A percentile compares a stretch with the other conserved stretches of the same genome.
phyloP scores from a whole-genome alignment of 2,329 filamentous ascomycete genomes.

The Celoporthe dispersa region DNA sequence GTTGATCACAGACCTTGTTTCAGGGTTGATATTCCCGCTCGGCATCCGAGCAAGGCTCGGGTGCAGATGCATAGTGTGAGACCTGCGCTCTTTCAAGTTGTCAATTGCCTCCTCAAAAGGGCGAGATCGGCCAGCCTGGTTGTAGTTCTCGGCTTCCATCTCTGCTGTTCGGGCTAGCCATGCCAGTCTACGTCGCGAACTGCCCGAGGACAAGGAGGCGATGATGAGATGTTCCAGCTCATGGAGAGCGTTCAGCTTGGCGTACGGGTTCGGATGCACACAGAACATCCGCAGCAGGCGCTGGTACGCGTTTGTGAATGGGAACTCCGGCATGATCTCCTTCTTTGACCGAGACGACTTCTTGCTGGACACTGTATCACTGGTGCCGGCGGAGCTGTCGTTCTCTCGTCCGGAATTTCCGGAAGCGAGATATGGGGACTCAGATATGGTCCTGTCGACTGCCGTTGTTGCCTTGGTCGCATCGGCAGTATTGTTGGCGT shows the following conservation, averaged over 20 bases:
- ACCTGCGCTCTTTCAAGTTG: constrained; percentile 70
- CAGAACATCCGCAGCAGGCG: constrained; percentile 84
- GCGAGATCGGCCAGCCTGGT: constrained; percentile 43
- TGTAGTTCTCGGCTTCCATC: constrained; percentile 25
- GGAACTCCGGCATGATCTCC: constrained; percentile 62
- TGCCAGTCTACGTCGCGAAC: constrained; percentile 44
- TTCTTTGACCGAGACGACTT: constrained; percentile 37
- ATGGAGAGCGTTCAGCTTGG: constrained; percentile 81
- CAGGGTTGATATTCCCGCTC: constrained; percentile 40
- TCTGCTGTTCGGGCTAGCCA: constrained; percentile 41
- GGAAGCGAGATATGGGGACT: constrained; percentile 31
- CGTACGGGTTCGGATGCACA: constrained; percentile 83
- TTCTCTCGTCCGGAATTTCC: constrained; percentile 35
- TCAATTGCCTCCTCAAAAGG: constrained; percentile 70
- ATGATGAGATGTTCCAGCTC: constrained; percentile 84
- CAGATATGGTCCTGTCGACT: constrained; percentile 33
- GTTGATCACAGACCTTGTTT: constrained; percentile 51
- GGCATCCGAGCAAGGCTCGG: constrained; percentile 35
- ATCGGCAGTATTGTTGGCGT: constrained; percentile 48
- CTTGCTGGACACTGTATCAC: constrained; percentile 43
- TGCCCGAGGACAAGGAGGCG: constrained; percentile 68
- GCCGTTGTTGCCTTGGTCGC: constrained; percentile 40
- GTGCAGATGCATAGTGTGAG: constrained; percentile 54
- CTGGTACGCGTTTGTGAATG: constrained; percentile 79
- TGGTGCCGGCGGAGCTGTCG: constrained; percentile 45